Evolutionary conservation across 306 rosid genomes (phyloP).

Genomic region (Notholithocarpus densiflorus): DNA sequence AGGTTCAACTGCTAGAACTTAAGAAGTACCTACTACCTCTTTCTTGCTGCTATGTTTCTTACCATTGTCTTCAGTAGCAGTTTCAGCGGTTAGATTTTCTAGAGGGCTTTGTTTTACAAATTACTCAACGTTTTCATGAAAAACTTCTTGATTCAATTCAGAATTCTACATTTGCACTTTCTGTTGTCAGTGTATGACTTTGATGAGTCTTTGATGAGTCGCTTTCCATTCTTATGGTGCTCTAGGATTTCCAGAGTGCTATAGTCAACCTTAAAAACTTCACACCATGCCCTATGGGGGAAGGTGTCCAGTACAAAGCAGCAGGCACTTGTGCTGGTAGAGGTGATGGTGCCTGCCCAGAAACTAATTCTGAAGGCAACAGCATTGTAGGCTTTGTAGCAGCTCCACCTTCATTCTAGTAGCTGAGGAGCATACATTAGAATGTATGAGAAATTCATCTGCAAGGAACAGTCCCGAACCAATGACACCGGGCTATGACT

Average conservation of each 20-base stretch:
- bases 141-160: constrained; percentile 42
- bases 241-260: constrained; percentile 71
- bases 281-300: constrained; percentile 56
- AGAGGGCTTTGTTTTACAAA: constrained; percentile 9
- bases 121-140: constrained; percentile 41
- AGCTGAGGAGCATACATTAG: no score
- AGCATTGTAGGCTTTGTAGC: constrained; percentile 22
- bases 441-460: no score
- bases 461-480: no score
- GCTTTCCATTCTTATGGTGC: constrained; percentile 49
- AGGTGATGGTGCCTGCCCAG: constrained; percentile 36
- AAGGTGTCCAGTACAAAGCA: constrained; percentile 37
- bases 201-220: constrained; percentile 48
- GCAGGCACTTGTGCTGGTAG: constrained; percentile 45
- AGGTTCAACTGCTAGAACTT: constrained; percentile 34
- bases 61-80: constrained; percentile 32
- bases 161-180: constrained; percentile 42
- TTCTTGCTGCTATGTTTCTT: constrained; percentile 40
- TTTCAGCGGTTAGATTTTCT: constrained; percentile 33
- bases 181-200: constrained; percentile 40
- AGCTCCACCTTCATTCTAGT: constrained; percentile 30
- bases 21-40: constrained; percentile 32
- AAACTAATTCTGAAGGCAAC: constrained; percentile 36
- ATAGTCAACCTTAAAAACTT: constrained; percentile 82
- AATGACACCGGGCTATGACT: no score